Evolutionary conservation across 2,329 filamentous ascomycete species (phyloP), one percentile per base, ranked within the genome.

Genomic region (Fusarium nurragi): DNA sequence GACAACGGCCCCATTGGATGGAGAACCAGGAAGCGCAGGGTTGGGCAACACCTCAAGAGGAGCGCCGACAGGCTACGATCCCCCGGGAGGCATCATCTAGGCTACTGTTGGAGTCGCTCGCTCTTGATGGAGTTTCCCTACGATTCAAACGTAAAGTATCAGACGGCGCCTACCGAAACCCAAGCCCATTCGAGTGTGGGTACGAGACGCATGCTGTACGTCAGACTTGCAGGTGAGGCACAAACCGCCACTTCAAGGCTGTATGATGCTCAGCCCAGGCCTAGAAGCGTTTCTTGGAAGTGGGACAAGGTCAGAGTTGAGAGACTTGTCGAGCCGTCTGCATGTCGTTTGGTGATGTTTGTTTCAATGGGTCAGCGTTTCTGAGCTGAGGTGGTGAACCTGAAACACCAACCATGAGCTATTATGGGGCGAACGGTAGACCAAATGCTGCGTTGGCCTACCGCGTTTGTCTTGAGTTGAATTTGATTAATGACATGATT

Each of bases 71-170:
- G 79, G 78, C 22, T 87, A 87, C 68, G 85, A 87, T 66, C 85
- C 85, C 18, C 85, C 85, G 3, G 85, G 85, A 37, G 85, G 85
- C 39, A 88, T 88, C 66, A 87, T 88, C 74, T 87, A 77, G 62
- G 40, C 36, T 40, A 39, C 10, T 18, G 25, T 34, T 19, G n/a
- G 39, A 44, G 34, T 37, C 21, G 47, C 46, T 39, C 49, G 39
- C 28, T 49, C 19, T 37, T 52, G 41, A 53, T 60, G 43, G 48
- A 43, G 22, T 46, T 39, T 43, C 44, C 51, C 38, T 48, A 55
- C 39, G 23, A 48, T 38, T 22, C 38, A 36, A 53, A 50, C 44
- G 26, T 54, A 22, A 28, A 41, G 45, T 37, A 47, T 37, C 32
- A 39, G 60, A 43, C 41, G 65, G 67, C 63, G 67, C 50, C 45